Percentiles rank a stretch among this genome's conserved stretches.
These are phyloP conservation scores for Phytophthora cryptogea DNA, from an alignment of 352 stramenopile species.

Conservation along the genomic window DNA sequence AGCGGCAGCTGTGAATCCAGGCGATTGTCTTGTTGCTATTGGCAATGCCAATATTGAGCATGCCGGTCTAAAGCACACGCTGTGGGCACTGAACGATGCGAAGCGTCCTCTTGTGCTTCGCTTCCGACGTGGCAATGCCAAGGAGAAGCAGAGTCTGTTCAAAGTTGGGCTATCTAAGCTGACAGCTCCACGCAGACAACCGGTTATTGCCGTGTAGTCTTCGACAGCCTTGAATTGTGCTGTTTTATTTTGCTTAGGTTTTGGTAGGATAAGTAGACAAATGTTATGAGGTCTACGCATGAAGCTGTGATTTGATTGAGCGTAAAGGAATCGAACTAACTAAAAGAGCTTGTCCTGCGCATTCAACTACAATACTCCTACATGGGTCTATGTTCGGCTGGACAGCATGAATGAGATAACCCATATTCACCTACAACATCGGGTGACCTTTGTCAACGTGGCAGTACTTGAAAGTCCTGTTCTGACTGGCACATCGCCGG, in stretches of 20 bases:
- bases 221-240: not conserved
- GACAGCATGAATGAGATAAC: slow-evolving; percentile 6
- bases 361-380: not conserved
- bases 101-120: slow-evolving; percentile 74
- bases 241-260: slow-evolving; percentile 30
- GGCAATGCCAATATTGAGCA: slow-evolving; percentile 86
- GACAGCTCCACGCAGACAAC: slow-evolving; percentile 34
- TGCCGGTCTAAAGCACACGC: slow-evolving; percentile 81
- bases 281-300: slow-evolving; percentile 23
- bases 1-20: slow-evolving; percentile 74
- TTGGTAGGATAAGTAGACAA: slow-evolving; percentile 22
- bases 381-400: not conserved
- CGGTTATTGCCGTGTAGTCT: slow-evolving; percentile 54
- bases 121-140: slow-evolving; percentile 80
- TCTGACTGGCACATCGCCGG: slow-evolving; percentile 36
- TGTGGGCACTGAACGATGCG: slow-evolving; percentile 84
- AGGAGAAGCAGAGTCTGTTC: slow-evolving; percentile 81
- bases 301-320: slow-evolving; percentile 17
- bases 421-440: slow-evolving; percentile 52
- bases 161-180: slow-evolving; percentile 44
- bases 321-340: not conserved
- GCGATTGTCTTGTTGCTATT: slow-evolving; percentile 81
- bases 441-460: slow-evolving; percentile 77
- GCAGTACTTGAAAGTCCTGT: slow-evolving; percentile 64
- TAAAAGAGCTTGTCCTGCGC: slow-evolving; percentile 1